Percentiles rank a stretch among this genome's conserved stretches.
phyloP scores from a whole-genome alignment of 2,329 filamentous ascomycete genomes.

The Geoglossum cookeanum region DNA sequence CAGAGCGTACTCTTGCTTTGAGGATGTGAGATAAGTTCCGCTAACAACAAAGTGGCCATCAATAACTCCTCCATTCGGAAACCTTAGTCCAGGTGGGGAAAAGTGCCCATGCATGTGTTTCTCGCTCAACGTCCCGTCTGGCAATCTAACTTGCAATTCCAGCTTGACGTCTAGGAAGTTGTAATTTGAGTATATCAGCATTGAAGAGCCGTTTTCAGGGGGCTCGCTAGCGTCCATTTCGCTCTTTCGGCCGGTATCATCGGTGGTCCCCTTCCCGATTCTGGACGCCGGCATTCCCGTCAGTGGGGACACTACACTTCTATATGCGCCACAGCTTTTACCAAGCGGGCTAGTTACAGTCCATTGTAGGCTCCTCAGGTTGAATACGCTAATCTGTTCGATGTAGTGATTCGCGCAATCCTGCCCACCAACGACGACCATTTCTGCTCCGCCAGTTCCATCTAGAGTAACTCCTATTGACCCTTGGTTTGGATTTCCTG shows the following conservation, averaged over 20 bases:
- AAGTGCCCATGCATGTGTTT: conserved; percentile 74
- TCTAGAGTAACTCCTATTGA: conserved; percentile 77
- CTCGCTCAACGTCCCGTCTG: conserved; percentile 69
- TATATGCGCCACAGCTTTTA: conserved; percentile 87
- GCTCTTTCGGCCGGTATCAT: background rate
- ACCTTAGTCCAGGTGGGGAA: conserved; percentile 79
- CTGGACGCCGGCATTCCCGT: conserved; percentile 43
- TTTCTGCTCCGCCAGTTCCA: conserved; percentile 80
- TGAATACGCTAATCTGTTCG: conserved; percentile 96
- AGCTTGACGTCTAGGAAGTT: conserved; percentile 96
- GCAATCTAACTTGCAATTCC: conserved; percentile 71
- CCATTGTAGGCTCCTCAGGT: conserved; percentile 87
- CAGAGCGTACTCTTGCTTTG: conserved; percentile 92
- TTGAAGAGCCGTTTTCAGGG: conserved; percentile 33
- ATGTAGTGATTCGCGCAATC: conserved; percentile 98
- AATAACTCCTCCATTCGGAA: conserved; percentile 89
- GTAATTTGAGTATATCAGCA: conserved; percentile 98
- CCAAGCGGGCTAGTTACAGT: conserved; percentile 73
- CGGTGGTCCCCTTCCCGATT: conserved; percentile 34
- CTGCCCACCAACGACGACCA: conserved; percentile 92
- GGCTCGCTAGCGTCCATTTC: background rate
- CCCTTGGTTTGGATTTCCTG: conserved; percentile 58
- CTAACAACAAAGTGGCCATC: conserved; percentile 95
- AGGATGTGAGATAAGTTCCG: conserved; percentile 91
- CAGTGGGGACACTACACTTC: conserved; percentile 81